Conservation (phyloP, 106 monocot species). For the Phalaenopsis equestris region DNA sequence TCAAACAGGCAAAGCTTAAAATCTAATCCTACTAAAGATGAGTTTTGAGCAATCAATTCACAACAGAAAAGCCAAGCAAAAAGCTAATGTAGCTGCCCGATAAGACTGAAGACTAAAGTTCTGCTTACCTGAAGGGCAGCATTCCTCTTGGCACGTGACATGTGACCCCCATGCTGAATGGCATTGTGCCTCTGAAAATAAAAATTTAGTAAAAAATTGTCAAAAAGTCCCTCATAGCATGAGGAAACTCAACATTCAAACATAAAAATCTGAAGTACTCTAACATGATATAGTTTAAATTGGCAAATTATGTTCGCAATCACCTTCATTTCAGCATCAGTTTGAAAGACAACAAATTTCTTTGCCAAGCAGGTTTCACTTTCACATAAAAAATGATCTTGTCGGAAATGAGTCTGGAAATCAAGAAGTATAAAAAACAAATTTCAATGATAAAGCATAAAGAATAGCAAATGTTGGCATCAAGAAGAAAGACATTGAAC, state of each 20-base stretch:
- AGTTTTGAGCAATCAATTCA: not conserved
- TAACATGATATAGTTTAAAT: slow-evolving; percentile 1
- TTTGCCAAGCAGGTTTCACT: slow-evolving; percentile 73
- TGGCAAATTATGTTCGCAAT: not conserved
- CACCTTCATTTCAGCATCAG: slow-evolving; percentile 90
- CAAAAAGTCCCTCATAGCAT: not conserved
- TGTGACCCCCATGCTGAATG: slow-evolving; percentile 78
- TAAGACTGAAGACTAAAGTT: not conserved
- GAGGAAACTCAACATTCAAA: not conserved
- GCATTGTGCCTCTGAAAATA: slow-evolving; percentile 79
- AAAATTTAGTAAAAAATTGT: not conserved
- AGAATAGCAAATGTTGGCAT: too few species aligned
- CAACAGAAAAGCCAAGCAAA: not conserved
- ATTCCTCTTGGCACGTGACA: slow-evolving; percentile 94
- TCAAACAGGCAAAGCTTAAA: not conserved
- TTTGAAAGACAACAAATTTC: slow-evolving; percentile 86
- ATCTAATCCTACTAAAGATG: too few species aligned
- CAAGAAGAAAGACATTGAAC: too few species aligned
- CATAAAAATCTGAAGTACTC: not conserved
- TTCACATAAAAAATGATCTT: slow-evolving; percentile 91
- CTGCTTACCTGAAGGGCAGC: slow-evolving; percentile 82
- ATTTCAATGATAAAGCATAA: not conserved
- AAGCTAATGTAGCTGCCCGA: not conserved
- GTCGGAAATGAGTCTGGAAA: slow-evolving; percentile 77
- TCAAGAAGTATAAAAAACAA: not conserved